Conservation (phyloP, 2,329 filamentous ascomycete species). For the Akanthomyces dipterigenus region DNA sequence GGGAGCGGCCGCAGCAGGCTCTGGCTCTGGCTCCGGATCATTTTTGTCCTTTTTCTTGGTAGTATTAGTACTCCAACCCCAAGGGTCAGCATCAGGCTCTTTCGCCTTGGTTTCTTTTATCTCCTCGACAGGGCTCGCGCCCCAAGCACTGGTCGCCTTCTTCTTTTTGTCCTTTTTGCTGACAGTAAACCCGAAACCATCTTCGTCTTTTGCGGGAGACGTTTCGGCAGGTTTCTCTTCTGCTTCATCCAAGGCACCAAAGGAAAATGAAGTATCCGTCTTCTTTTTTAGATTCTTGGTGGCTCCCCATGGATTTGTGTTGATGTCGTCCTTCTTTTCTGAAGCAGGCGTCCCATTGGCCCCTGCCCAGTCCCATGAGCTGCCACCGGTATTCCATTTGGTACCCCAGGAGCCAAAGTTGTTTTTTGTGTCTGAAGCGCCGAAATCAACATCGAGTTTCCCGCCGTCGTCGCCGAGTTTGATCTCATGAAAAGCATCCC, state of each 20-base stretch:
- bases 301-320: conserved; percentile 44
- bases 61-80: conserved; percentile 30
- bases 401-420: conserved; percentile 53
- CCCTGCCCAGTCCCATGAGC: conserved; percentile 37
- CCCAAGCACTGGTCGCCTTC: conserved; percentile 30
- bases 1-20: conserved; percentile 19
- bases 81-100: conserved; percentile 26
- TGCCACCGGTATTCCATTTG: conserved; percentile 50
- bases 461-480: conserved; percentile 56
- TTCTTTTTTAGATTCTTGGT: conserved; percentile 46
- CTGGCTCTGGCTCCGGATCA: conserved; percentile 15
- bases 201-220: conserved; percentile 26
- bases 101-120: conserved; percentile 21
- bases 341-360: conserved; percentile 25
- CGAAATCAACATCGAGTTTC: conserved; percentile 50
- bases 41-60: conserved; percentile 37
- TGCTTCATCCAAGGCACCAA: conserved; percentile 37
- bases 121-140: conserved; percentile 25
- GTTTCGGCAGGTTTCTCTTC: conserved; percentile 29
- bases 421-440: conserved; percentile 37
- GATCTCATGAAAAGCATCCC: conserved; percentile 58
- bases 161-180: conserved; percentile 39
- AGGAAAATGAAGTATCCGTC: conserved; percentile 37
- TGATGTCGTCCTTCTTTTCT: conserved; percentile 35
- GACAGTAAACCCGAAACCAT: conserved; percentile 25